Conservation (phyloP, 75 land plant species). For the Larix kaempferi region DNA sequence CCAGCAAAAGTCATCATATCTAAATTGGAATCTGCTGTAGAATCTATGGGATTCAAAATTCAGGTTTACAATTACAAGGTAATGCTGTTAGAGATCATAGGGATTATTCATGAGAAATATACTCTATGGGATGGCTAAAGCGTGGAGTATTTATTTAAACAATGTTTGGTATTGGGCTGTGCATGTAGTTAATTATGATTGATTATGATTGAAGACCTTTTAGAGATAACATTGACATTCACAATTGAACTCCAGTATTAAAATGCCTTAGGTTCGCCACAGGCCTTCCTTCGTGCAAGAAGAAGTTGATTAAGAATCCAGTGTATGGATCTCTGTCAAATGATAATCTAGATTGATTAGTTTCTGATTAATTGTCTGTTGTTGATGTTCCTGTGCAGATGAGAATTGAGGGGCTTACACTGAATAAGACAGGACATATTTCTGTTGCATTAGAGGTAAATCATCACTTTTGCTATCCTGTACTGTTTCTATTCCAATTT, state of each 20-base stretch:
- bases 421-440: conserved; percentile 36
- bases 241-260: not conserved
- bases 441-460: conserved; percentile 59
- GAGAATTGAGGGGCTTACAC: conserved; percentile 67
- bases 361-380: not conserved
- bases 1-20: conserved; percentile 79
- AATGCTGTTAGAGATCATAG: conserved; percentile 3
- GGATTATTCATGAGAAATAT: not conserved
- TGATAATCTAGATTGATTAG: not conserved
- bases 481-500: not conserved
- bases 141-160: not conserved
- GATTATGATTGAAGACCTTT: not conserved
- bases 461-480: not conserved
- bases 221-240: not conserved
- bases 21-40: conserved; percentile 82
- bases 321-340: not conserved
- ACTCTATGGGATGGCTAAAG: not conserved
- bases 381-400: conserved; percentile 29
- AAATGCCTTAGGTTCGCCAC: not conserved
- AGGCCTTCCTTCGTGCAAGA: not conserved
- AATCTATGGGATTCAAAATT: conserved; percentile 85
- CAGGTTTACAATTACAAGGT: conserved; percentile 89
- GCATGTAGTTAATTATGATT: no score
- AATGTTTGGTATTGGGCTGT: not conserved
- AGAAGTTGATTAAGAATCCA: not conserved